These are phyloP conservation scores for Coemansia sp. DNA, from an alignment of 192 early-diverging fungal genomes.

Conservation along the genomic window DNA sequence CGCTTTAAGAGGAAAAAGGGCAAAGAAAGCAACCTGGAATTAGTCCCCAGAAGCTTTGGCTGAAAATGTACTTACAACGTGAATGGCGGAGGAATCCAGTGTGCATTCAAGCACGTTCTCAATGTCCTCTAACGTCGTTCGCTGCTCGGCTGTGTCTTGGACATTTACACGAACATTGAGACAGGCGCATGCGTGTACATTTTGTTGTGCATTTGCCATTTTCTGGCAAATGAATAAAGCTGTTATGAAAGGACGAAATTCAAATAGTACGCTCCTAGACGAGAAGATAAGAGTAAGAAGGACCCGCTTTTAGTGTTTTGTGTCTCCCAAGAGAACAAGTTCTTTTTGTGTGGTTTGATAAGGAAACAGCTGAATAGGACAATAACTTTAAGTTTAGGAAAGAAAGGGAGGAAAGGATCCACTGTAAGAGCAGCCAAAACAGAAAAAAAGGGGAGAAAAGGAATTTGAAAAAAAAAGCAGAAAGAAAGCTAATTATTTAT, in stretches of 20 bases:
- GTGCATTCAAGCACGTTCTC: conserved; percentile 39
- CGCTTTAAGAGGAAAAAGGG: neutral
- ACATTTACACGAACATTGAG: conserved; percentile 44
- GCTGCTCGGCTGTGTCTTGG: conserved; percentile 17
- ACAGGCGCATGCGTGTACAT: conserved; percentile 32
- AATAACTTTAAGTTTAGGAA: conserved; percentile 3
- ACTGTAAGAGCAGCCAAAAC: neutral
- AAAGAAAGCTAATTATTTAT: too few relatives aligned
- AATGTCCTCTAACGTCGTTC: conserved; percentile 41
- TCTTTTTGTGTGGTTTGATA: conserved; percentile 1
- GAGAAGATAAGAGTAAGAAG: neutral
- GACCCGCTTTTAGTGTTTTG: neutral
- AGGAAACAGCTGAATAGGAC: neutral
- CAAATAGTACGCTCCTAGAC: neutral
- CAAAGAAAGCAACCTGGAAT: neutral
- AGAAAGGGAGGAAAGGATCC: neutral
- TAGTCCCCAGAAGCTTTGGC: neutral
- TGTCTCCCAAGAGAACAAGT: conserved; percentile 11
- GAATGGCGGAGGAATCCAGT: conserved; percentile 33
- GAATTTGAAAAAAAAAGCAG: neutral
- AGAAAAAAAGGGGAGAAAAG: conserved; percentile 15
- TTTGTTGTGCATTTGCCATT: conserved; percentile 10
- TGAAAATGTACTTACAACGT: conserved; percentile 30
- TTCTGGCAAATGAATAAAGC: neutral
- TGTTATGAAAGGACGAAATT: neutral